These are phyloP conservation scores for Cordia subcordata DNA, from an alignment of 257 asterid species.

Conservation along the genomic window DNA sequence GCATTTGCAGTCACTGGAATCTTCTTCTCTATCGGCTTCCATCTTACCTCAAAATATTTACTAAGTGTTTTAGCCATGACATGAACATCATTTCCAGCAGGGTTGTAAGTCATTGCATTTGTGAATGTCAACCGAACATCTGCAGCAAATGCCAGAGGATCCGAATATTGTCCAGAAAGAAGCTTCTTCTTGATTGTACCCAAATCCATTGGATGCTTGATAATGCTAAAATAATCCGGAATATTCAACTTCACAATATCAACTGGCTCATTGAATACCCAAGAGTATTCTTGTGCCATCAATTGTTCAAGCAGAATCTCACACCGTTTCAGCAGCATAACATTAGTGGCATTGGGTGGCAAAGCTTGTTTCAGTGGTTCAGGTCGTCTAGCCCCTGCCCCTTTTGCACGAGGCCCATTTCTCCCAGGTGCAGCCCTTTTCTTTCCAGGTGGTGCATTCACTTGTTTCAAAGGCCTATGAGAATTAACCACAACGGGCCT, in stretches of 20 bases:
- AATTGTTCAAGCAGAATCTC: slow-evolving; percentile 63
- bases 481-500: slow-evolving; percentile 39
- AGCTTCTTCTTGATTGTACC: slow-evolving; percentile 71
- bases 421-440: slow-evolving; percentile 41
- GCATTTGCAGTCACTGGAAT: slow-evolving; percentile 16
- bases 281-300: slow-evolving; percentile 50
- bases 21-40: slow-evolving; percentile 66
- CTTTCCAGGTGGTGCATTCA: slow-evolving; percentile 31
- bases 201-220: slow-evolving; percentile 89
- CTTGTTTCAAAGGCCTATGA: slow-evolving; percentile 26
- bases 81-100: slow-evolving; percentile 63
- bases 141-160: slow-evolving; percentile 60
- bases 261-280: slow-evolving; percentile 73
- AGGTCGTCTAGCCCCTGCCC: slow-evolving; percentile 29
- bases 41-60: slow-evolving; percentile 57
- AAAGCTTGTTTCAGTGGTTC: slow-evolving; percentile 34
- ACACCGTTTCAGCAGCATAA: slow-evolving; percentile 50
- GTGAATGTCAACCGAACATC: slow-evolving; percentile 80
- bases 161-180: slow-evolving; percentile 42
- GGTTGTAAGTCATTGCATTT: slow-evolving; percentile 84
- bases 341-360: slow-evolving; percentile 24
- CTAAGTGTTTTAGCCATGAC: slow-evolving; percentile 53
- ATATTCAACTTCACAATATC: slow-evolving; percentile 60
- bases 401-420: slow-evolving; percentile 60
- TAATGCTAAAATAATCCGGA: slow-evolving; percentile 68